phyloP scores from a whole-genome alignment of 768 basidiomycete species.

The Nevesoporus exiguus region DNA sequence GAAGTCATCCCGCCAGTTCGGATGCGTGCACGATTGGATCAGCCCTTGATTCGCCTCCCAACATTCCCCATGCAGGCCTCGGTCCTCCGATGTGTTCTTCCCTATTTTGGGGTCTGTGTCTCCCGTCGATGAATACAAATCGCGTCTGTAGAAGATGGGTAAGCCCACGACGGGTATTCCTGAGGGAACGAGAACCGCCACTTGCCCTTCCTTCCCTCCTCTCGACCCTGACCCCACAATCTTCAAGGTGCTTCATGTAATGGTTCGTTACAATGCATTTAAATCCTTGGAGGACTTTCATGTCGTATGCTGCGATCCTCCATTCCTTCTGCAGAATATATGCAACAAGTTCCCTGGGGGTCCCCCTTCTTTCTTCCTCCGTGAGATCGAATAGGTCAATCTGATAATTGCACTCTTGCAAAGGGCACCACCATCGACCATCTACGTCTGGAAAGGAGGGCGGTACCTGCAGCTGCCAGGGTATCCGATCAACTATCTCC shows the following conservation, averaged over 20 bases:
- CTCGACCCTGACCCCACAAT: constrained; percentile 17
- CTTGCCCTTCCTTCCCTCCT: constrained; percentile 20
- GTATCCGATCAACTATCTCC: constrained; percentile 32
- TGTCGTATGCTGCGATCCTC: constrained; percentile 34
- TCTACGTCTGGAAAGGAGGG: constrained; percentile 42
- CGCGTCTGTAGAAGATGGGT: constrained; percentile 8
- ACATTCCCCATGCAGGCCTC: constrained; percentile 21
- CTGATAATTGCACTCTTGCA: constrained; percentile 38
- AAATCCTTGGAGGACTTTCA: constrained; percentile 23
- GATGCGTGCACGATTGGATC: constrained; percentile 23
- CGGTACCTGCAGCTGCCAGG: constrained; percentile 31
- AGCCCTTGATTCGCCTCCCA: constrained; percentile 25
- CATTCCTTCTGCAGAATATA: constrained; percentile 35
- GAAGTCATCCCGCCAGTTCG: constrained; percentile 1
- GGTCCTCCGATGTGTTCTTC: constrained; percentile 16
- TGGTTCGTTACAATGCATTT: constrained; percentile 24
- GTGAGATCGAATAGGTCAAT: constrained; percentile 47
- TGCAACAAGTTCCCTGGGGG: constrained; percentile 20
- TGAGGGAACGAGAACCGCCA: not conserved
- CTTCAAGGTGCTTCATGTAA: constrained; percentile 23
- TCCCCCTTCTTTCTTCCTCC: constrained; percentile 28
- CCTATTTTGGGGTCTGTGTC: not conserved
- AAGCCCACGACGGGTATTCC: not conserved
- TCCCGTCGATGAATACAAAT: constrained; percentile 7
- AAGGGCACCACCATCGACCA: constrained; percentile 53